Evolutionary conservation across 148 eudicot species (phyloP), one percentile per base, ranked within the genome.

Genomic region (Arctostaphylos glauca): DNA sequence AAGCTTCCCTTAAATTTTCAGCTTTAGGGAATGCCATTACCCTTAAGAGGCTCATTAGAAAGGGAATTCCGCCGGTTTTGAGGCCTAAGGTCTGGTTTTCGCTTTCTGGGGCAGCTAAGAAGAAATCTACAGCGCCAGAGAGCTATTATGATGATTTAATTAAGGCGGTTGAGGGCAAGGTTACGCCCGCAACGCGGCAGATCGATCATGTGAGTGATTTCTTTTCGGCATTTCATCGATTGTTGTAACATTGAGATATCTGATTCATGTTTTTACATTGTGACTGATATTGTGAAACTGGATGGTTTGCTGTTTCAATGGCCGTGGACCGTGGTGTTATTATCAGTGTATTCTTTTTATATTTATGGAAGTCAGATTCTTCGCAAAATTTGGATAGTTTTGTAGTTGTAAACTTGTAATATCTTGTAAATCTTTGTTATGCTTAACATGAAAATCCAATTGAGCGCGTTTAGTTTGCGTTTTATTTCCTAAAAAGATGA

Each of bases 41-140:
- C 12, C 89, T 96, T 41, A 96, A 94, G 91, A 88, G 85, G 86
- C 89, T 96, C 5, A 93, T 96, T 48, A 90, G 97, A 84, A 94
- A 93, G 82, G 99, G 99, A 0, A 94, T 96, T 72, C 99, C 99
- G 0, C 96, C 94, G 1, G 88, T 77, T 87, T 87, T 93, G 79
- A 82, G 99, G 89, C 97, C 98, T 19, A 92, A 89, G 87, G 89
- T 96, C 60, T 96, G 99, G 99, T 93, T 96, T 86, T 87, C 91
- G 3, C 82, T 96, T 23, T 96, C 99, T 0, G 99, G 99, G 59
- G 99, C 98, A 14, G 98, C 95, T 21, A 96, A 96, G 93, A 96
- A 96, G 89, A 96, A 94, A 83, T 94, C 99, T 13, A 96, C 97
- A 0, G 98, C 89, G 15, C 99, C 99, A 5, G 96, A 94, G 12